These are phyloP conservation scores for Begonia peltatifolia DNA, from an alignment of 306 rosid species.

Conservation along the genomic window DNA sequence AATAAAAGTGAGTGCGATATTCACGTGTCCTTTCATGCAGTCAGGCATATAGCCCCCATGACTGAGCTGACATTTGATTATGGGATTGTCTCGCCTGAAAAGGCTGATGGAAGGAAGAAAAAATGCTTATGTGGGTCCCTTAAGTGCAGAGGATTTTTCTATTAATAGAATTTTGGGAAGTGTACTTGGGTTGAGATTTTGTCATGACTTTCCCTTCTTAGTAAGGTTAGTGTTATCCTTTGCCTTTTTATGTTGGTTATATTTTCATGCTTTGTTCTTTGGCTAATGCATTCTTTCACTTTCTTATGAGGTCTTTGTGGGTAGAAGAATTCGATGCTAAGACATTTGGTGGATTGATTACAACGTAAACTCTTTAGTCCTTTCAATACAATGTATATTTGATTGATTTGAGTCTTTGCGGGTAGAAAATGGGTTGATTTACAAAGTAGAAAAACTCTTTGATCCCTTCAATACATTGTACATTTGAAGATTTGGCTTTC, in stretches of 20 bases:
- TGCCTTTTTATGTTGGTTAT: not conserved
- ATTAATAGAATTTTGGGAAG: constrained; percentile 22
- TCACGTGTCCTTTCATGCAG: constrained; percentile 60
- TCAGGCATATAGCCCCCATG: constrained; percentile 77
- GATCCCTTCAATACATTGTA: too few relatives aligned
- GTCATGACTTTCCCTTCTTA: constrained; percentile 9
- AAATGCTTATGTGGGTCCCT: constrained; percentile 66
- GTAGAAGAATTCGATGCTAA: not conserved
- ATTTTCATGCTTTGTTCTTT: not conserved
- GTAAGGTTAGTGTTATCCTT: constrained; percentile 35
- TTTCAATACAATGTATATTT: not conserved
- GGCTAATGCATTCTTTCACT: not conserved
- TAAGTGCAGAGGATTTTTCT: constrained; percentile 59
- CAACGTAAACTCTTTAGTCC: constrained; percentile 1
- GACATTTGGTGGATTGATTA: too few relatives aligned
- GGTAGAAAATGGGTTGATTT: too few relatives aligned
- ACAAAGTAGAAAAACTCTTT: too few relatives aligned
- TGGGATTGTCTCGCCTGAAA: constrained; percentile 46
- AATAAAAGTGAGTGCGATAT: constrained; percentile 46
- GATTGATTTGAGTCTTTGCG: too few relatives aligned
- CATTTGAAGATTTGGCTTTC: too few relatives aligned
- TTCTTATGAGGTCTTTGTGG: not conserved
- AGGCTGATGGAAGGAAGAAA: constrained; percentile 50
- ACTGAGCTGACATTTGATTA: constrained; percentile 85
- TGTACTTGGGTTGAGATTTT: constrained; percentile 10